Conservation (phyloP, 495 filamentous ascomycete species). For the Penicillium verhagenii region DNA sequence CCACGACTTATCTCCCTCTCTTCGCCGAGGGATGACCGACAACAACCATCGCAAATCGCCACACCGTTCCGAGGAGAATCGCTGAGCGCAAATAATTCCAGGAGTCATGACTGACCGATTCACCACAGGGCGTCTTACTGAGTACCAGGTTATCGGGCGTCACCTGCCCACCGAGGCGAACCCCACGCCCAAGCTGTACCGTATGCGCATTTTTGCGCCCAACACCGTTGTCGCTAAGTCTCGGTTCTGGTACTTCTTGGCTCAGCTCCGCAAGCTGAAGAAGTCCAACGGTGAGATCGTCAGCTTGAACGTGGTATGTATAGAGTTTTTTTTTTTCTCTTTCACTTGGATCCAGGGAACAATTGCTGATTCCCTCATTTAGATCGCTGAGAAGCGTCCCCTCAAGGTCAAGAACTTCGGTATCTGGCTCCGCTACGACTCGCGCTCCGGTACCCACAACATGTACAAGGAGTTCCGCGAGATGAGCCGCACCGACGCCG, state of each 20-base stretch:
- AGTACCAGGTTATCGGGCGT: slow-evolving; percentile 99
- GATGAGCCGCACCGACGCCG: slow-evolving; percentile 90
- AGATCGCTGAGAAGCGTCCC: slow-evolving; percentile 99
- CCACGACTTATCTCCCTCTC: background rate
- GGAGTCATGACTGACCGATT: slow-evolving; percentile 34
- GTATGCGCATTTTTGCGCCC: slow-evolving; percentile 99
- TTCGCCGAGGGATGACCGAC: slow-evolving; percentile 6
- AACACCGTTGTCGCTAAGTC: slow-evolving; percentile 98
- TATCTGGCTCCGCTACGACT: slow-evolving; percentile 99
- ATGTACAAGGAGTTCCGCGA: slow-evolving; percentile 99
- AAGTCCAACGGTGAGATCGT: slow-evolving; percentile 99
- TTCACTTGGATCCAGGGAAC: background rate
- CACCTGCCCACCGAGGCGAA: slow-evolving; percentile 95
- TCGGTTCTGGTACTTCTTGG: slow-evolving; percentile 99
- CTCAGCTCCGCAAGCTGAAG: slow-evolving; percentile 98
- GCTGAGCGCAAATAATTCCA: slow-evolving; percentile 5
- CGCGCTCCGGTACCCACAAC: slow-evolving; percentile 99
- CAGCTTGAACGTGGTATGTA: slow-evolving; percentile 86
- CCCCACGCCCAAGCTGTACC: slow-evolving; percentile 95
- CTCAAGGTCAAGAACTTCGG: slow-evolving; percentile 99
- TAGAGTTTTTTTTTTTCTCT: background rate
- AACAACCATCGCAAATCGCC: slow-evolving; percentile 24
- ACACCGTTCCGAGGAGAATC: slow-evolving; percentile 15
- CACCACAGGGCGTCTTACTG: slow-evolving; percentile 86
- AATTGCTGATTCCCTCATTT: slow-evolving; percentile 16